These are phyloP conservation scores for Funneliformis geosporum DNA, from an alignment of 192 early-diverging fungal species.

Conservation along the genomic window DNA sequence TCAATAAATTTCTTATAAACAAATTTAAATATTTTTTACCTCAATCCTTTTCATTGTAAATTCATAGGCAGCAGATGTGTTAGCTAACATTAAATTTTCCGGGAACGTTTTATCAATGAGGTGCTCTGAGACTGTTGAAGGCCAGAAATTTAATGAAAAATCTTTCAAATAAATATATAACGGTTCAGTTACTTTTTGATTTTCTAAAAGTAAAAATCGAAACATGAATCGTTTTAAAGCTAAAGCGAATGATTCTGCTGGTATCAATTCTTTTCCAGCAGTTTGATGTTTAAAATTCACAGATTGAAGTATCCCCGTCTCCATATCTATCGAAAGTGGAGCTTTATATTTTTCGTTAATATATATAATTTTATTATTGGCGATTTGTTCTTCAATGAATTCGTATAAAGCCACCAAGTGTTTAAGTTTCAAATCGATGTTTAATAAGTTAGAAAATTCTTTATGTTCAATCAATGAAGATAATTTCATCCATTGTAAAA, in stretches of 20 bases:
- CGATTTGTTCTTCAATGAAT: conserved; percentile 28
- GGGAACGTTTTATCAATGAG: background rate
- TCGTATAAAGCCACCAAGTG: conserved; percentile 34
- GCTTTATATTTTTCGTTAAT: conserved; percentile 29
- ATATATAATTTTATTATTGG: background rate
- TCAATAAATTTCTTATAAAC: too few relatives aligned
- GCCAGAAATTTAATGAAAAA: background rate
- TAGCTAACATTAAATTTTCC: background rate
- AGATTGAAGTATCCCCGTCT: background rate
- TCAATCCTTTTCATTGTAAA: background rate
- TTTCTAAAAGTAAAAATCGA: background rate
- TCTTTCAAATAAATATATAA: background rate
- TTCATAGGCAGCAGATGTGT: background rate
- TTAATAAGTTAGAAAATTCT: background rate
- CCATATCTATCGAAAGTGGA: background rate
- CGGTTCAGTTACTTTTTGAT: background rate
- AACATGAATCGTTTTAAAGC: conserved; percentile 19
- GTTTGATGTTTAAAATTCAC: background rate
- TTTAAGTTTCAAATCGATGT: background rate
- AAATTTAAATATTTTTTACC: background rate
- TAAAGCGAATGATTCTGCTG: background rate
- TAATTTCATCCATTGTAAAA: conserved; percentile 26
- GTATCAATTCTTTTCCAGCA: background rate
- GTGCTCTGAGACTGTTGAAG: background rate
- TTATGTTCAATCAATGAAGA: background rate